Evolutionary conservation across 225 moss, liverwort and hornwort species (phyloP).

Genomic region (Asterella californica): DNA sequence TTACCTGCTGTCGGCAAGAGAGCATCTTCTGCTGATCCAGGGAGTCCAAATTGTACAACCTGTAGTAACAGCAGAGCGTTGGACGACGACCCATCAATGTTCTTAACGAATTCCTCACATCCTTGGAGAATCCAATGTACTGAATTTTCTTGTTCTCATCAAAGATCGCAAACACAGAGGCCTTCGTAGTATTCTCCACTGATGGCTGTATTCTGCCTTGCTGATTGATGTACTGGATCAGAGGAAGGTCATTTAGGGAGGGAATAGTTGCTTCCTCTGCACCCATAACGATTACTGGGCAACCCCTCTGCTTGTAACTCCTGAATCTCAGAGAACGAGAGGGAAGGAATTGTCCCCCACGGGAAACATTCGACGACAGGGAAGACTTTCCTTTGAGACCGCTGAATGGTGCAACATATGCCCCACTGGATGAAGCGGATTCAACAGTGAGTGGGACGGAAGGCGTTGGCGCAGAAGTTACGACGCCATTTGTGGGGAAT

Average conservation of each 20-base stretch:
- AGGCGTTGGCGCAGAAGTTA: not conserved
- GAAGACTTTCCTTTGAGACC: slow-evolving; percentile 28
- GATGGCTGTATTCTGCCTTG: slow-evolving; percentile 85
- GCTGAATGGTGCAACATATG: slow-evolving; percentile 24
- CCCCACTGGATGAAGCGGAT: slow-evolving; percentile 3
- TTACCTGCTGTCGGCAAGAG: slow-evolving; percentile 65
- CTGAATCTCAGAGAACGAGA: slow-evolving; percentile 6
- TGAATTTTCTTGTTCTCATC: slow-evolving; percentile 61
- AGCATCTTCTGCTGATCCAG: slow-evolving; percentile 88
- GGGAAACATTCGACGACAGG: not conserved
- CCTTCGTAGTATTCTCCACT: slow-evolving; percentile 55
- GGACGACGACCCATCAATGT: slow-evolving; percentile 92
- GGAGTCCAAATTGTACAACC: slow-evolving; percentile 70
- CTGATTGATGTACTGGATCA: slow-evolving; percentile 74
- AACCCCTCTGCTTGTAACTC: slow-evolving; percentile 9
- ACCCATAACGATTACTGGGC: slow-evolving; percentile 31
- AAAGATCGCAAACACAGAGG: slow-evolving; percentile 77
- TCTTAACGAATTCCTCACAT: slow-evolving; percentile 85
- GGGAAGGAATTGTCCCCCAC: slow-evolving; percentile 18
- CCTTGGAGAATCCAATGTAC: slow-evolving; percentile 96
- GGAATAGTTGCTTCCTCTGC: slow-evolving; percentile 39
- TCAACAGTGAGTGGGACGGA: not conserved
- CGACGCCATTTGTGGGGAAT: not conserved
- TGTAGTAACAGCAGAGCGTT: slow-evolving; percentile 72
- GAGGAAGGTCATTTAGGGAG: slow-evolving; percentile 50